phyloP scores from a whole-genome alignment of 2,329 filamentous ascomycete species.

The Monilinia laxa region DNA sequence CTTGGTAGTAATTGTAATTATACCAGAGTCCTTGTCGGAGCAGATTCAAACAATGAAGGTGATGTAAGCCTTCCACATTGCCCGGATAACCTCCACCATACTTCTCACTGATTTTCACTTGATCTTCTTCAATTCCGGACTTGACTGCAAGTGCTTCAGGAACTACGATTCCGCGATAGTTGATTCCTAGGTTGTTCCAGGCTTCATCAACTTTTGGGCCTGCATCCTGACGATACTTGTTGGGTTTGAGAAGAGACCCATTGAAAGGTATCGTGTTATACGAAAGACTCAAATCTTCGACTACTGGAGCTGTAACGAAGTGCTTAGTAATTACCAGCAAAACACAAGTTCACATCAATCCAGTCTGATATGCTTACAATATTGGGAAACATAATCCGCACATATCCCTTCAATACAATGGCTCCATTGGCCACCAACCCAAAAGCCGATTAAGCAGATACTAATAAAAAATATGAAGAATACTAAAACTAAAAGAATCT shows the following conservation, averaged over 20 bases:
- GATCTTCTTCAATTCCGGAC: not conserved
- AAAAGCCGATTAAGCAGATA: constrained; percentile 5
- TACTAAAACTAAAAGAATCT: not conserved
- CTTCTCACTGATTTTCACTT: constrained; percentile 3
- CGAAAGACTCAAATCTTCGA: not conserved
- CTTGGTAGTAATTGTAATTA: constrained; percentile 53
- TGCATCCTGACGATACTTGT: not conserved
- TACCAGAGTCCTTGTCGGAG: constrained; percentile 52
- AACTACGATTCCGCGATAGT: constrained; percentile 3
- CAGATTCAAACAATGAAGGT: constrained; percentile 43
- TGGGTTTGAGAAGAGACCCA: not conserved
- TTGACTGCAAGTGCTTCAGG: not conserved
- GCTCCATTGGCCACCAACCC: not conserved
- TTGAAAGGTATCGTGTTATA: constrained; percentile 5
- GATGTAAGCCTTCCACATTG: constrained; percentile 6
- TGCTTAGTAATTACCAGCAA: not conserved
- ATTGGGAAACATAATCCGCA: constrained; percentile 1
- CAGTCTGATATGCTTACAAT: not conserved
- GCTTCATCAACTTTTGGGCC: not conserved
- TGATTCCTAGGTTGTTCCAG: constrained; percentile 3
- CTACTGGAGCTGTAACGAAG: not conserved
- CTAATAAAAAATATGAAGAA: constrained; percentile 8
- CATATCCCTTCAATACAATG: not conserved
- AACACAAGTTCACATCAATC: not conserved
- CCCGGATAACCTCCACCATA: constrained; percentile 7